Evolutionary conservation across 139 green algal species (phyloP), one percentile per base, ranked within the genome.

Genomic region (Nannochloris sp.): DNA sequence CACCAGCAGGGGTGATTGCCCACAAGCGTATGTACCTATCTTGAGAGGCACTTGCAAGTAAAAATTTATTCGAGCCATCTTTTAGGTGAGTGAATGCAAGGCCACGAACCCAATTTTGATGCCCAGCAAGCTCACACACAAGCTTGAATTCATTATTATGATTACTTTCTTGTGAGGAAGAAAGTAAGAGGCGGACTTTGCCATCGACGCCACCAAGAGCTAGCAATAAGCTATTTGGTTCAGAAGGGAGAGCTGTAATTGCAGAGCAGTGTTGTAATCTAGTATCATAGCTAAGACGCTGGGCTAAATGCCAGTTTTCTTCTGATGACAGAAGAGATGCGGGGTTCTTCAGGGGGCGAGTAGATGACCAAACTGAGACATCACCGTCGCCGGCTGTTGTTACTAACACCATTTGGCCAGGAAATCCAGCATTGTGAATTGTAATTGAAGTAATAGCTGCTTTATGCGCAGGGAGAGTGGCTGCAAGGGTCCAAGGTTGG

Each of bases 21-120:
- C 86, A 92, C 0, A 92, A 61, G 3, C 83, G 61, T 5, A 89
- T 44, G 37, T 75, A 89, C 55, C 84, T 85, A 72, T 97, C 93
- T 71, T 97, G 89, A 2, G 85, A 91, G 0, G 84, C 91, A 48
- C 73, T 92, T 6, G 92, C 92, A 33, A 97, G 73, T 71, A 96
- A 83, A 53, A 97, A 54, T 62, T 36, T 33, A 45, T 25, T 7
- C 35, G 14, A 53, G 23, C 14, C 39, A 29, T 33, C 60, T 1
- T 36, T 31, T 30, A 81, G 30, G 32, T 77, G 38, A 23, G 65
- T 71, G 54, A 92, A 94, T 0, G 80, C 76, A n/a, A 96, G 67
- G 3, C 73, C 77, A 0, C 85, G 72, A 36, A 96, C 68, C 90
- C 90, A 96, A 70, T 95, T 87, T 34, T 89, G 78, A 62, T 95